A percentile compares a stretch with the other conserved stretches of the same genome.
These are phyloP conservation scores for sorghum (Sorghum bicolor) DNA, from an alignment of 176 grass and related monocot species.

Conservation along the genomic window DNA sequence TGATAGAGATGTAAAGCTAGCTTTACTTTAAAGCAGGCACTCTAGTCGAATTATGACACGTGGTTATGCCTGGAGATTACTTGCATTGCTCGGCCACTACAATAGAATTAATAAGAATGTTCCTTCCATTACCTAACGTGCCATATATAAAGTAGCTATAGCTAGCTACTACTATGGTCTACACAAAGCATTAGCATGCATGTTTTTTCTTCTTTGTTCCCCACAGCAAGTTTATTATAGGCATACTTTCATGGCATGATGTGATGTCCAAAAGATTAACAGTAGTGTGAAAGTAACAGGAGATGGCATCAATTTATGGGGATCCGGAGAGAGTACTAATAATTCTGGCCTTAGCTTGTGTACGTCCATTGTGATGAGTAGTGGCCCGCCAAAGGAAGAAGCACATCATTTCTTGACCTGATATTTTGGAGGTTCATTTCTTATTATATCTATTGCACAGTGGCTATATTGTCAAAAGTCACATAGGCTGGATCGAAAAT, in stretches of 20 bases:
- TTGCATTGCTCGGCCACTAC: constrained; percentile 35
- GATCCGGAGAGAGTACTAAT: background rate
- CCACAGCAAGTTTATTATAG: background rate
- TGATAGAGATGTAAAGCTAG: constrained; percentile 35
- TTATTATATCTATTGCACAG: too few species aligned
- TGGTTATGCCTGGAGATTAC: constrained; percentile 36
- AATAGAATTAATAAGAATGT: constrained; percentile 43
- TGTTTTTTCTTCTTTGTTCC: background rate
- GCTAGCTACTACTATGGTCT: background rate
- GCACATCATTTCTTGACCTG: background rate
- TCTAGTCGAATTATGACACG: constrained; percentile 24
- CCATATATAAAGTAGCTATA: constrained; percentile 31
- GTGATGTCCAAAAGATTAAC: constrained; percentile 45
- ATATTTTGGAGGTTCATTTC: background rate
- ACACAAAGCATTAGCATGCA: constrained; percentile 1
- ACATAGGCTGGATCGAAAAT: too few species aligned
- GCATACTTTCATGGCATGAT: constrained; percentile 31
- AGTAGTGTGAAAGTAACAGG: constrained; percentile 22
- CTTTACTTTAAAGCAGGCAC: background rate
- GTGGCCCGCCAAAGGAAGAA: constrained; percentile 3
- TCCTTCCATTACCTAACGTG: constrained; percentile 35
- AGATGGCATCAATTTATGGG: constrained; percentile 16
- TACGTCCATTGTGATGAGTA: background rate
- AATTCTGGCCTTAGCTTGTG: background rate
- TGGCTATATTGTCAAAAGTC: too few species aligned